phyloP scores from a whole-genome alignment of 768 basidiomycete species.

The Boletales sp. region DNA sequence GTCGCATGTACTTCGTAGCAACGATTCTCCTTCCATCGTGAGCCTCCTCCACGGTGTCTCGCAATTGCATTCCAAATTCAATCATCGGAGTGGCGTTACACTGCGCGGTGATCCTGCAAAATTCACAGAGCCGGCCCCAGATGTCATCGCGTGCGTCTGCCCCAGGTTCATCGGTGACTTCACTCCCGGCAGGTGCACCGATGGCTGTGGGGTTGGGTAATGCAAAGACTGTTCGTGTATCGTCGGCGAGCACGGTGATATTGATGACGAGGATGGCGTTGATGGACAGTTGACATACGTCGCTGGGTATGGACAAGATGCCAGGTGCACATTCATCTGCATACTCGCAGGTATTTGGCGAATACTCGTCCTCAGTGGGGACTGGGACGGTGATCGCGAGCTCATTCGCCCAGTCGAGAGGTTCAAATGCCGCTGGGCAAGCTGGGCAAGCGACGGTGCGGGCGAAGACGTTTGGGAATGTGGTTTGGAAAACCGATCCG shows the following conservation, averaged over 20 bases:
- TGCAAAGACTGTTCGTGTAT: conserved; percentile 13
- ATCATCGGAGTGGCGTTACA: conserved; percentile 26
- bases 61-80: too few species aligned
- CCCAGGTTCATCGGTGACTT: conserved; percentile 9
- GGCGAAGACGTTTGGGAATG: conserved; percentile 9
- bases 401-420: conserved; percentile 22
- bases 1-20: conserved; percentile 1
- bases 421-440: conserved; percentile 25
- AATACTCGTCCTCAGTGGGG: conserved; percentile 23
- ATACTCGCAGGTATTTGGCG: conserved; percentile 14
- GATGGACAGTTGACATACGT: conserved; percentile 53
- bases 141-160: conserved; percentile 10
- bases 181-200: conserved; percentile 14
- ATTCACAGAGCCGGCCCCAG: conserved; percentile 15
- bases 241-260: conserved; percentile 44
- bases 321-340: conserved; percentile 10
- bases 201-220: conserved; percentile 20
- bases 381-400: conserved; percentile 30
- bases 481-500: conserved; percentile 12
- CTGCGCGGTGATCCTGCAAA: conserved; percentile 17
- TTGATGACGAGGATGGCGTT: conserved; percentile 53
- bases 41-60: not conserved
- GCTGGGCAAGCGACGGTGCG: conserved; percentile 16
- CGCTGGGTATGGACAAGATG: conserved; percentile 13
- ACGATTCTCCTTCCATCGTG: not conserved